A percentile compares a stretch with the other conserved stretches of the same genome.
Evolutionary conservation across 495 filamentous ascomycete species (phyloP).

Genomic region (Penicillium ochrochloron): DNA sequence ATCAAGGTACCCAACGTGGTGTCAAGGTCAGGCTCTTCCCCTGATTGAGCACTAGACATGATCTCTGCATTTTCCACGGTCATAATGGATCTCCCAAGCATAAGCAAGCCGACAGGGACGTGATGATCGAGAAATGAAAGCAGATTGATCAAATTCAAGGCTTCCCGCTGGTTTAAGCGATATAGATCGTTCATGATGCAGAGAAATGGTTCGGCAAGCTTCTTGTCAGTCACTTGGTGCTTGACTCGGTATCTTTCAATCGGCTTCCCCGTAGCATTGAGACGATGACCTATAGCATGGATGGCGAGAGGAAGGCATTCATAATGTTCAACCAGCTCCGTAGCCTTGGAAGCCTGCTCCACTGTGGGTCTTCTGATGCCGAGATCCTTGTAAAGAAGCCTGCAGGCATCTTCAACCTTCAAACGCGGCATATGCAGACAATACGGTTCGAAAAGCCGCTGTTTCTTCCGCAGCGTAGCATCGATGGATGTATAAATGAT

Average conservation of each 20-base stretch:
- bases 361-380: conserved; percentile 54
- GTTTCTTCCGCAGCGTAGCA: conserved; percentile 66
- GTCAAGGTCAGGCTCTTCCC: conserved; percentile 66
- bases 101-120: conserved; percentile 75
- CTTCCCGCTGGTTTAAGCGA: conserved; percentile 59
- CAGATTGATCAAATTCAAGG: conserved; percentile 74
- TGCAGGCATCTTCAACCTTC: conserved; percentile 61
- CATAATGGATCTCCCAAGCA: conserved; percentile 63
- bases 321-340: conserved; percentile 69
- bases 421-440: conserved; percentile 67
- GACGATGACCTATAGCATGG: conserved; percentile 74
- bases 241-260: conserved; percentile 68
- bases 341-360: conserved; percentile 63
- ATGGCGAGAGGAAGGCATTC: conserved; percentile 78
- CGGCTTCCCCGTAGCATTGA: conserved; percentile 72
- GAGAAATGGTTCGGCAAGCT: conserved; percentile 70
- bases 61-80: conserved; percentile 56
- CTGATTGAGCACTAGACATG: conserved; percentile 43
- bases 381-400: conserved; percentile 60
- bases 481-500: conserved; percentile 81
- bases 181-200: conserved; percentile 73
- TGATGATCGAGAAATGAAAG: conserved; percentile 75
- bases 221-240: conserved; percentile 69
- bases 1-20: conserved; percentile 71
- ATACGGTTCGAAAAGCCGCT: conserved; percentile 74